phyloP scores from a whole-genome alignment of 495 filamentous ascomycete species.

The Aspergillus nanangensis region DNA sequence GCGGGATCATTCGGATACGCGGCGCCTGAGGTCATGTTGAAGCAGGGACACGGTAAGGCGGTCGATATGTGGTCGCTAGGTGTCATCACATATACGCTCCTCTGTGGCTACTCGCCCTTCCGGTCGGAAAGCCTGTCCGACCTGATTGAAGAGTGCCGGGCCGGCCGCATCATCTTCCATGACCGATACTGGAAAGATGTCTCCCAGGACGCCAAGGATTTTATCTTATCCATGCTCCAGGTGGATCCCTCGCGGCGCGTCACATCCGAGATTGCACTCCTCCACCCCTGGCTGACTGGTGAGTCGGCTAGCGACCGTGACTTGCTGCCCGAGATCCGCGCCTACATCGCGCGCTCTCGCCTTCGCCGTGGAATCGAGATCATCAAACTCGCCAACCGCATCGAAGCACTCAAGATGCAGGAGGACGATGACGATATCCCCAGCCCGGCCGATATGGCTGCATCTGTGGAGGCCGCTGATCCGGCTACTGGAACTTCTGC shows the following conservation, averaged over 20 bases:
- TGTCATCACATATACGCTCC: conserved; percentile 98
- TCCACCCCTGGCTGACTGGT: conserved; percentile 87
- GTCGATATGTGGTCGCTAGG: conserved; percentile 99
- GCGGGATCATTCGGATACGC: conserved; percentile 98
- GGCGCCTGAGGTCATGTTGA: conserved; percentile 97
- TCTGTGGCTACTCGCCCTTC: conserved; percentile 98
- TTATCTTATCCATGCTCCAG: conserved; percentile 80
- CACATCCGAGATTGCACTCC: conserved; percentile 76
- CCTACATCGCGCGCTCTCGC: conserved; percentile 86
- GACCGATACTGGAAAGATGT: conserved; percentile 99
- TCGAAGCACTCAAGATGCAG: conserved; percentile 93
- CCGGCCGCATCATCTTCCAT: conserved; percentile 90
- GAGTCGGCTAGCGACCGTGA: conserved; percentile 90
- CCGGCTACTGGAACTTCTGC: not conserved
- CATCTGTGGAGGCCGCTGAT: conserved; percentile 2
- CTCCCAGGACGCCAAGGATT: conserved; percentile 91
- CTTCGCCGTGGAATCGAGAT: conserved; percentile 93
- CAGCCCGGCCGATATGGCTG: conserved; percentile 45
- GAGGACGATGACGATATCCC: conserved; percentile 80
- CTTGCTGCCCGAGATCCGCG: conserved; percentile 92
- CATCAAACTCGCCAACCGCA: conserved; percentile 94
- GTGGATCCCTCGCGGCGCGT: conserved; percentile 72
- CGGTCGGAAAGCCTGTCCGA: conserved; percentile 89
- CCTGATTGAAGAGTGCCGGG: conserved; percentile 91
- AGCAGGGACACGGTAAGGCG: conserved; percentile 95